These are phyloP conservation scores for Basidiobolus meristosporus DNA, from an alignment of 371 early-diverging fungal species.

Conservation along the genomic window DNA sequence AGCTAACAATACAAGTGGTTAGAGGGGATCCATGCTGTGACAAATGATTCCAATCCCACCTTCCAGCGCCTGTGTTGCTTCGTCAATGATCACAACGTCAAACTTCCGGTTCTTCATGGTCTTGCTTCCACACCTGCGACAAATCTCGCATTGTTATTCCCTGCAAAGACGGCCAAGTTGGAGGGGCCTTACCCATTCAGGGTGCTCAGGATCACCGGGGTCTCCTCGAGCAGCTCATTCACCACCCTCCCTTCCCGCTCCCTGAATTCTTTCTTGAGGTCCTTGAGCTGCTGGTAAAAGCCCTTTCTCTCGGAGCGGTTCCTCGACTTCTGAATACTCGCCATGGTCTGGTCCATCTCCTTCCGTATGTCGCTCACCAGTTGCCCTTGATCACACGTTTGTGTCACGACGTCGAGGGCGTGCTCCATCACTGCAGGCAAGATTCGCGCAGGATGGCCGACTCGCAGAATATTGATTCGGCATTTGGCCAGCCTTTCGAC, in stretches of 20 bases:
- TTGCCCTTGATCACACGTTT: slow-evolving; percentile 52
- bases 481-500: slow-evolving; percentile 51
- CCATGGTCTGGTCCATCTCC: slow-evolving; percentile 57
- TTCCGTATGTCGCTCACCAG: slow-evolving; percentile 55
- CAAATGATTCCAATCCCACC: slow-evolving; percentile 7
- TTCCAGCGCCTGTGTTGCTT: slow-evolving; percentile 80
- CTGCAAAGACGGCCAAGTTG: not conserved
- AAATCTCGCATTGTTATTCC: not conserved
- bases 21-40: slow-evolving; percentile 1
- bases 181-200: slow-evolving; percentile 22
- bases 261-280: slow-evolving; percentile 51
- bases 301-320: slow-evolving; percentile 37
- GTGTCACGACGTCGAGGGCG: slow-evolving; percentile 44
- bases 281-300: slow-evolving; percentile 42
- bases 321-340: slow-evolving; percentile 35
- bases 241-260: slow-evolving; percentile 51
- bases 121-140: slow-evolving; percentile 23
- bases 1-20: not conserved
- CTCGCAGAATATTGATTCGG: slow-evolving; percentile 44
- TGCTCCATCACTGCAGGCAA: slow-evolving; percentile 46
- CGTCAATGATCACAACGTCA: slow-evolving; percentile 89
- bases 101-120: slow-evolving; percentile 38
- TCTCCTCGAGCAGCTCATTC: slow-evolving; percentile 29
- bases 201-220: slow-evolving; percentile 38
- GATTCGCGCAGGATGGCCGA: slow-evolving; percentile 78